phyloP scores from a whole-genome alignment of 192 early-diverging fungal genomes.

The Coemansia asiatica region DNA sequence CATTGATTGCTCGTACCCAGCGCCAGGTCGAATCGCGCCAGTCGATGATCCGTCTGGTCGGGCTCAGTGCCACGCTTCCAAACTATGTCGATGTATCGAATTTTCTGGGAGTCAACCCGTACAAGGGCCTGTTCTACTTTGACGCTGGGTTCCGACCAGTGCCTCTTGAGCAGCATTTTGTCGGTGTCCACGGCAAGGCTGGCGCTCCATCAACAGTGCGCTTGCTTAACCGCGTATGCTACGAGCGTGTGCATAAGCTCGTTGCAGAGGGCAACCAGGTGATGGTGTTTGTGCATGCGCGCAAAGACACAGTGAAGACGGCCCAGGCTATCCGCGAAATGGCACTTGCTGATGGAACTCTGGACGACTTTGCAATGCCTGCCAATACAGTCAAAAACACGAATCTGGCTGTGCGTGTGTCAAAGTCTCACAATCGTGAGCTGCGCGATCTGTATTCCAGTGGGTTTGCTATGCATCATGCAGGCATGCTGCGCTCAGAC shows the following conservation, averaged over 20 bases:
- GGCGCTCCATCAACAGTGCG: constrained; percentile 63
- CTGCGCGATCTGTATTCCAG: constrained; percentile 78
- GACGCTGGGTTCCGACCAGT: constrained; percentile 93
- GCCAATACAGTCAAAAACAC: constrained; percentile 54
- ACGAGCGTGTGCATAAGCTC: constrained; percentile 73
- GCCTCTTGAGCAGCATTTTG: constrained; percentile 94
- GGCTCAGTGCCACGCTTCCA: constrained; percentile 95
- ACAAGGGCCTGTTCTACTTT: constrained; percentile 95
- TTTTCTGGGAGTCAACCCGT: constrained; percentile 91
- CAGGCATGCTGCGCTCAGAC: constrained; percentile 91
- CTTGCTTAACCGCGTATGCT: constrained; percentile 82
- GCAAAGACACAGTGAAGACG: constrained; percentile 97
- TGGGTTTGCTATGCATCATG: constrained; percentile 96
- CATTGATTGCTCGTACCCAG: constrained; percentile 90
- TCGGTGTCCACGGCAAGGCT: constrained; percentile 87
- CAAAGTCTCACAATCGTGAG: constrained; percentile 78
- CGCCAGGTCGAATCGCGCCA: constrained; percentile 91
- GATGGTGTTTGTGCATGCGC: constrained; percentile 99
- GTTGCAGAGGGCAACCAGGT: constrained; percentile 90
- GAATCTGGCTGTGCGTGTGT: constrained; percentile 61
- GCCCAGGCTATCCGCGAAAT: constrained; percentile 77
- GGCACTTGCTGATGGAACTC: constrained; percentile 62
- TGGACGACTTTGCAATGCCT: constrained; percentile 31
- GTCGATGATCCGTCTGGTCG: constrained; percentile 93
- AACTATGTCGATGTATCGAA: constrained; percentile 95